phyloP scores from a whole-genome alignment of 805 yeast species.

The Saturnispora quitensis region DNA sequence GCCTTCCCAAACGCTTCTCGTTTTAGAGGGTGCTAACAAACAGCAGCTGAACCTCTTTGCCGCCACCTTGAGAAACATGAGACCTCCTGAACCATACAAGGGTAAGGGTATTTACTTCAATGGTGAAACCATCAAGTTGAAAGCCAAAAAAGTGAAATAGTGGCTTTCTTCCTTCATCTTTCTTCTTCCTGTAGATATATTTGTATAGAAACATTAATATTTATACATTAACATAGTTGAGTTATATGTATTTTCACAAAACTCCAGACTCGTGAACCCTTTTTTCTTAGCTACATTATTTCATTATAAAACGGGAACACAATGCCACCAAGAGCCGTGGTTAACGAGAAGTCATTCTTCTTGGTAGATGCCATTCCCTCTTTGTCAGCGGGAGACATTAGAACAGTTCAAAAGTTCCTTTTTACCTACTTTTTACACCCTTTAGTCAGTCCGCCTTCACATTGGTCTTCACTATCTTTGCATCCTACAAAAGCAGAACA shows the following conservation, averaged over 20 bases:
- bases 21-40: constrained; percentile 80
- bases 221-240: background rate
- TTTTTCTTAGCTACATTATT: background rate
- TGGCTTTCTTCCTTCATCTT: background rate
- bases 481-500: background rate
- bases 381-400: background rate
- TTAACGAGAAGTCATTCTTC: background rate
- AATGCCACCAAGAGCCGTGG: constrained; percentile 4
- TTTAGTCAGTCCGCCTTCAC: background rate
- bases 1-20: constrained; percentile 79
- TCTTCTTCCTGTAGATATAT: constrained; percentile 3
- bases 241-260: background rate
- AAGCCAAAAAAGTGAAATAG: constrained; percentile 89
- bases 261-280: background rate
- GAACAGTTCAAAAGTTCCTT: constrained; percentile 1
- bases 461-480: background rate
- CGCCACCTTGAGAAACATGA: constrained; percentile 73
- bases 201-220: background rate
- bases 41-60: constrained; percentile 85
- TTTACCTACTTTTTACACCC: constrained; percentile 1
- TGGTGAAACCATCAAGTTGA: constrained; percentile 82
- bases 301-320: background rate
- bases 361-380: background rate
- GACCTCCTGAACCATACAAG: constrained; percentile 97
- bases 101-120: constrained; percentile 95